These are phyloP conservation scores for Porogramme epimiltina DNA, from an alignment of 1,284 basidiomycete species.

Conservation along the genomic window DNA sequence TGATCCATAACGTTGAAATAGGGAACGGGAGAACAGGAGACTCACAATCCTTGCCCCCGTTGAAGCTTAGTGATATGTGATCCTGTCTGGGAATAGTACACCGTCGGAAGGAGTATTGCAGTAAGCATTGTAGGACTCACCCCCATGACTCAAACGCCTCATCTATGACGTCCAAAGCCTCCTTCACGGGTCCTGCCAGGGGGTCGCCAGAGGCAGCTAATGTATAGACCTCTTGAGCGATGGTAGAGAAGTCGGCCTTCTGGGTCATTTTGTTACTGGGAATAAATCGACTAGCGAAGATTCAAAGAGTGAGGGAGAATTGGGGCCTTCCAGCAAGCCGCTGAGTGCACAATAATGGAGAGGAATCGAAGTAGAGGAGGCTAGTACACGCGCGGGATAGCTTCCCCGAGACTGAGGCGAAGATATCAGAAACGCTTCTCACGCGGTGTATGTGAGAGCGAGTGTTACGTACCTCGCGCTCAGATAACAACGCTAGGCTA, in stretches of 20 bases:
- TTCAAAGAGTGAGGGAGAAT: too few relatives aligned
- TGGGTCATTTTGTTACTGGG: constrained; percentile 16
- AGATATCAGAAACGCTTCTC: too few relatives aligned
- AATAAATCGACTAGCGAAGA: too few relatives aligned
- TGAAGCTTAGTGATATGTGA: constrained; percentile 87
- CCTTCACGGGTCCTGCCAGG: constrained; percentile 65
- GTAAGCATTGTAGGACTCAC: constrained; percentile 48
- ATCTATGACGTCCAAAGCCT: constrained; percentile 81
- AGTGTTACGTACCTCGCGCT: too few relatives aligned
- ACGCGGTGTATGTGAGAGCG: too few relatives aligned
- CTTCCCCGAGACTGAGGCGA: too few relatives aligned
- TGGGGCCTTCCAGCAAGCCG: too few relatives aligned
- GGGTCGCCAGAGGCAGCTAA: constrained; percentile 55
- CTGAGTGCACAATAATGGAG: too few relatives aligned
- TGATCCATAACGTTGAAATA: neutral
- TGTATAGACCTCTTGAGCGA: constrained; percentile 59
- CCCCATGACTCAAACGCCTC: constrained; percentile 73
- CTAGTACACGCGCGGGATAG: too few relatives aligned
- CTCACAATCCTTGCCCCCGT: constrained; percentile 97
- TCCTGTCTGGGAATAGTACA: constrained; percentile 48
- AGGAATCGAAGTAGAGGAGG: too few relatives aligned
- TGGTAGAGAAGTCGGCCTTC: constrained; percentile 29
- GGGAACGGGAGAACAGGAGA: constrained; percentile 10
- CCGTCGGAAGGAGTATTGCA: neutral
- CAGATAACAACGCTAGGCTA: too few relatives aligned